Evolutionary conservation across 148 eudicot genomes (phyloP).

Genomic region (Rhododendron kiyosumense): DNA sequence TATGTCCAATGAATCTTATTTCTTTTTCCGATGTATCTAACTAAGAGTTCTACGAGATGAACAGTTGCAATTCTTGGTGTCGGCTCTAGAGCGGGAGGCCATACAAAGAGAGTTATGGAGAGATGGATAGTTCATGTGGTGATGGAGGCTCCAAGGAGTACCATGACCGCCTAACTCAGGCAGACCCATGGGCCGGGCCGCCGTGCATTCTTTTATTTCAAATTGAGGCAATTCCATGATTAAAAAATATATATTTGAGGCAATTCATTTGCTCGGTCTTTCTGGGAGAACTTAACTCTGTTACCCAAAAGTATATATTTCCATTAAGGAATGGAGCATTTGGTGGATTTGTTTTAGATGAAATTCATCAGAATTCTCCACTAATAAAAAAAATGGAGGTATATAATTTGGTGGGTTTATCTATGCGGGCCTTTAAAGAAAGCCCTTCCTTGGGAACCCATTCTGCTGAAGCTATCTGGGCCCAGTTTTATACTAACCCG

Average conservation of each 20-base stretch:
- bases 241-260: no score
- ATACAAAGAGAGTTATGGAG: no score
- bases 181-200: neutral
- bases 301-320: no score
- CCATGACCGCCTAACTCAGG: no score
- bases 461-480: neutral
- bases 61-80: no score
- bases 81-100: no score
- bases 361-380: no score
- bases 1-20: no score
- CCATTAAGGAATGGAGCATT: neutral
- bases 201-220: neutral
- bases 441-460: neutral
- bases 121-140: neutral
- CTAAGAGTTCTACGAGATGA: no score
- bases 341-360: neutral
- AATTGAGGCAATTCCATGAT: no score
- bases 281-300: no score
- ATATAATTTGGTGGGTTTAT: neutral
- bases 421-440: neutral
- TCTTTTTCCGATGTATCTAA: no score
- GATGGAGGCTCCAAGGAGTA: neutral
- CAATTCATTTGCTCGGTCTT: neutral
- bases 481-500: neutral
- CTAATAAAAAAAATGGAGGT: neutral